A percentile compares a stretch with the other conserved stretches of the same genome.
Conservation (phyloP, 2,329 filamentous ascomycete species). For the Fusarium pseudonygamai region DNA sequence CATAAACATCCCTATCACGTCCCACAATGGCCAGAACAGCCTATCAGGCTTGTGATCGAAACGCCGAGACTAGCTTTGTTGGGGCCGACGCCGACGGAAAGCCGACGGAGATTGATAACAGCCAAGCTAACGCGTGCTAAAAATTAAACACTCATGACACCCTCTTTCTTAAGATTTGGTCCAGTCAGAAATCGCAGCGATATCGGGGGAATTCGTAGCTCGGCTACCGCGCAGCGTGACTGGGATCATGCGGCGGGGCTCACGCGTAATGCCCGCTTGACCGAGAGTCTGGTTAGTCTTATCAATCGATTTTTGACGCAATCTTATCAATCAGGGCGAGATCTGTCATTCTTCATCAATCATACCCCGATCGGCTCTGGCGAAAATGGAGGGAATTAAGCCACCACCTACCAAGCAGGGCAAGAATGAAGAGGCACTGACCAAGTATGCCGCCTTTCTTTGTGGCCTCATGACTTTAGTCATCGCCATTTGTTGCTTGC, state of each 20-base stretch:
- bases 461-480: background rate
- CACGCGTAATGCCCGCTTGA: background rate
- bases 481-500: background rate
- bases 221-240: background rate
- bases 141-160: background rate
- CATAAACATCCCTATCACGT: accelerated
- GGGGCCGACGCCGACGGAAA: background rate
- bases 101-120: background rate
- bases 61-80: background rate
- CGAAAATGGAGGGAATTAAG: background rate
- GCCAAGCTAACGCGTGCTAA: background rate
- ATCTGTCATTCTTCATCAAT: background rate
- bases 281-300: background rate
- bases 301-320: background rate
- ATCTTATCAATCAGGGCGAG: background rate
- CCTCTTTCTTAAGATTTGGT: background rate
- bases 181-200: background rate
- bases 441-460: background rate
- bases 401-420: background rate
- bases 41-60: background rate
- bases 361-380: background rate
- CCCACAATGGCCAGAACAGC: accelerated
- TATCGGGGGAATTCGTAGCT: background rate
- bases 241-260: background rate
- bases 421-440: constrained; percentile 1